Base-by-base conservation (phyloP, 371 early-diverging fungal species). In the Lichtheimia ramosa region DNA sequence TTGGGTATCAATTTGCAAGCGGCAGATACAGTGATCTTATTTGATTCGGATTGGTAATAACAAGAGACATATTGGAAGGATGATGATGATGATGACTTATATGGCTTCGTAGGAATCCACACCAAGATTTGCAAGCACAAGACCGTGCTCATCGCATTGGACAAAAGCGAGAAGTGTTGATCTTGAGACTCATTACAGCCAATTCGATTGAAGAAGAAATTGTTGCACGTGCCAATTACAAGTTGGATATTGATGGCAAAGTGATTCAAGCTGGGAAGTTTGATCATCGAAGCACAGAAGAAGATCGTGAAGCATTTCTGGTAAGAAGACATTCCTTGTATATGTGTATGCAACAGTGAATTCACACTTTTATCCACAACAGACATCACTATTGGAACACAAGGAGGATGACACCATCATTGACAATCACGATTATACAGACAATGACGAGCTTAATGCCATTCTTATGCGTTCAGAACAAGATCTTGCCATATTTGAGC, bases 91-190 rank as follows among this genome's bases (percentile, higher is more conserved):
- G 7, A n/a, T 18, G 14, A 6, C 4, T 14, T 12, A 14, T 3
- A 27, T 28, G 27, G 25, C 52, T 18, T 39, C 34, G 5, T 42
- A 74, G 74, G 89, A 99, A 99, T 70, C 99, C 99, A 20, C 96
- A 97, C 66, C 95, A 95, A 66, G 99, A 99, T 81, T 78, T 98
- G 40, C 99, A 99, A 83, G 99, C 99, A 5, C 99, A 98, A 76
- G 99, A 99, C 79, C 96, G 99, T 78, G 99, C 99, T 1, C 99
- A 99, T 83, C 92, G 99, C 78, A 99, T 99, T 66, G 99, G 99
- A n/a, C 99, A 99, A 79, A 99, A 92, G 18, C 97, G 96, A 64
- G 99, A 99, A 79, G 99, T 99, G 24, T 90, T 94, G 54, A 96
- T 99, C 56, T 90, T 98, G 75, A 90, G 99, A 27, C 73, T 99